Evolutionary conservation across 208 protist species (phyloP), one percentile per base, ranked within the genome.

Genomic region (Blechomonas ayalai): DNA sequence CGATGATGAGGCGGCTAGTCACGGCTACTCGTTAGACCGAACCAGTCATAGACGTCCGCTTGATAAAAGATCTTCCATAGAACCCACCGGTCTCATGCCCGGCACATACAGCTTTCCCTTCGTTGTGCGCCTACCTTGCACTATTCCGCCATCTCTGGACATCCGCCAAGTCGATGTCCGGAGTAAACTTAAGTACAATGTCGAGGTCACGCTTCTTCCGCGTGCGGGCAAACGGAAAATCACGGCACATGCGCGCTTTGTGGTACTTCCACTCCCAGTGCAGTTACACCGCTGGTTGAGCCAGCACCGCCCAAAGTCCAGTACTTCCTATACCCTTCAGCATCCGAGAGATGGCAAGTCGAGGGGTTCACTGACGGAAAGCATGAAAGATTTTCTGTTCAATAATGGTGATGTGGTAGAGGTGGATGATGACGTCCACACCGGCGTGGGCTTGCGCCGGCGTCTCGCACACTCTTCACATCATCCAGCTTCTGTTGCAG

Each of bases 91-190:
- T 29, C 44, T 86, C 0, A 34, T 65, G 36, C 67, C 73, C 1
- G 81, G 81, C 39, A 75, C 48, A 25, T 90, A 90, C 49, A 68
- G 49, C 15, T 86, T 77, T 35, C 81, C 81, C 0, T 85, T 90
- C 48, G 31, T 20, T 18, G 43, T 79, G 15, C n/a, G 15, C 16
- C 65, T 90, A 9, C 76, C 81, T 3, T 52, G 66, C 48, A 40
- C 32, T 2, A 31, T 90, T 23, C 81, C 81, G 8, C 67, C 68
- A 18, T 70, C 72, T 10, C 51, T 59, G 15, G 32, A 43, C 15
- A 43, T 76, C 16, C 24, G 37, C 4, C 36, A 44, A 16, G 52
- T 52, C 10, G 60, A 69, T 35, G 68, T 54, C 5, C 24, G 24
- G 33, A 54, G 61, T 15, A 48, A 61, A 19, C 27, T 84, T 32